These are phyloP conservation scores for Verticillium dahliae DNA, from an alignment of 2,329 filamentous ascomycete genomes.

Conservation along the genomic window DNA sequence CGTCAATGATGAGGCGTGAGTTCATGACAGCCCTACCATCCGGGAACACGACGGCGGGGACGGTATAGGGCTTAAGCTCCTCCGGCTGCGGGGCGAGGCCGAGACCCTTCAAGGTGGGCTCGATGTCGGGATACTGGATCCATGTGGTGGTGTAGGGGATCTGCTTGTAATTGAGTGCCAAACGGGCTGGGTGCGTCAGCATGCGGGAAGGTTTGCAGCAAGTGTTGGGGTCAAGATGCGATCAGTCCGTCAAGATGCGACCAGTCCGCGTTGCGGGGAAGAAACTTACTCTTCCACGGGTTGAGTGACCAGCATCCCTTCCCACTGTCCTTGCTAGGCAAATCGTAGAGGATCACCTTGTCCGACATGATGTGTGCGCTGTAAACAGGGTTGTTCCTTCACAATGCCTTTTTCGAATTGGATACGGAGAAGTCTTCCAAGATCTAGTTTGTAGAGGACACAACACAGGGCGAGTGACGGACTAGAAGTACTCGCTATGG, in stretches of 20 bases:
- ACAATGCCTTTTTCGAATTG: neutral
- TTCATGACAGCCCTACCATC: slow-evolving; percentile 59
- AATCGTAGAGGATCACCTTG: slow-evolving; percentile 51
- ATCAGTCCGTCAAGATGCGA: neutral
- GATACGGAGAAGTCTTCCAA: neutral
- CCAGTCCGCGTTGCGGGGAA: neutral
- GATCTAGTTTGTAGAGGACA: too few species aligned
- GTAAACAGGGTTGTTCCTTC: too few species aligned
- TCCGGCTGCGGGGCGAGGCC: slow-evolving; percentile 39
- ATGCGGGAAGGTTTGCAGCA: neutral
- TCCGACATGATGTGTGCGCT: slow-evolving; percentile 18
- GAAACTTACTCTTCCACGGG: slow-evolving; percentile 58
- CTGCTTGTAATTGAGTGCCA: slow-evolving; percentile 61
- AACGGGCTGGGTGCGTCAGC: slow-evolving; percentile 41
- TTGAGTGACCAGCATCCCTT: slow-evolving; percentile 57
- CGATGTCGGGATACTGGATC: slow-evolving; percentile 63
- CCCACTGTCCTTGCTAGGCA: slow-evolving; percentile 44
- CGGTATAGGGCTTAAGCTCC: slow-evolving; percentile 36
- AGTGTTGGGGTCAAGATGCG: neutral
- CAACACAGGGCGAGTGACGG: neutral
- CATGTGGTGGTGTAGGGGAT: slow-evolving; percentile 63
- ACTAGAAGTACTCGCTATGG: neutral
- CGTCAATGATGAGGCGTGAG: slow-evolving; percentile 50
- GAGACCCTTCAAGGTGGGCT: slow-evolving; percentile 38
- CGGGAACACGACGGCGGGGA: slow-evolving; percentile 48